Conservation (phyloP, 73 alveolate genomes). For the Tetrahymena borealis region DNA sequence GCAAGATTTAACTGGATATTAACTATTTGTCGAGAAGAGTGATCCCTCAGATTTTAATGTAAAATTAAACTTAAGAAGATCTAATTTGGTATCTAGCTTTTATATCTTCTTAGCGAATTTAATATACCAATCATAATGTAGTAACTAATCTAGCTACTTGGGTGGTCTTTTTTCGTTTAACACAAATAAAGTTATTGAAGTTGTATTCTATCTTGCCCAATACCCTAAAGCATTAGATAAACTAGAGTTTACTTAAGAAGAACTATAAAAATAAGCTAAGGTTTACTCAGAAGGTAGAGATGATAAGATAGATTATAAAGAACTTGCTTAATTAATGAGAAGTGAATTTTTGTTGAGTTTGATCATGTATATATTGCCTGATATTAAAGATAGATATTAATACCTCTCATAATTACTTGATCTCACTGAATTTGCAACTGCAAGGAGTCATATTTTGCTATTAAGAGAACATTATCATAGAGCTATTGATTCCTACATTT, state of each 20-base stretch:
- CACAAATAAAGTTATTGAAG: neutral
- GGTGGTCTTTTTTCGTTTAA: neutral
- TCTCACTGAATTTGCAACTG: neutral
- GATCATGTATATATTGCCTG: neutral
- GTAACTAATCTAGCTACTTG: neutral
- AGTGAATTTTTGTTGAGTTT: neutral
- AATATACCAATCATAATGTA: neutral
- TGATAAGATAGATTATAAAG: neutral
- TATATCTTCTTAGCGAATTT: neutral
- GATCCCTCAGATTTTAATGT: neutral
- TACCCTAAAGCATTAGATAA: neutral
- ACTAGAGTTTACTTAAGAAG: neutral
- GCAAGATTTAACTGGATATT: neutral
- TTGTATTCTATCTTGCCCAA: neutral
- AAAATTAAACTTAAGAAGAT: neutral
- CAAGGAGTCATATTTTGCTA: neutral
- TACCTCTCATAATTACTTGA: neutral
- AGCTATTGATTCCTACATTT: neutral
- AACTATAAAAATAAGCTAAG: neutral
- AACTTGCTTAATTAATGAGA: neutral
- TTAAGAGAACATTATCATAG: neutral
- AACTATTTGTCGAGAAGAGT: neutral
- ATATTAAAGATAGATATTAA: neutral
- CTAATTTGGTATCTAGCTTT: neutral
- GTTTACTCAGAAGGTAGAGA: neutral